These are phyloP conservation scores for Phytophthora tentaculata DNA, from an alignment of 352 stramenopile species.

Conservation along the genomic window DNA sequence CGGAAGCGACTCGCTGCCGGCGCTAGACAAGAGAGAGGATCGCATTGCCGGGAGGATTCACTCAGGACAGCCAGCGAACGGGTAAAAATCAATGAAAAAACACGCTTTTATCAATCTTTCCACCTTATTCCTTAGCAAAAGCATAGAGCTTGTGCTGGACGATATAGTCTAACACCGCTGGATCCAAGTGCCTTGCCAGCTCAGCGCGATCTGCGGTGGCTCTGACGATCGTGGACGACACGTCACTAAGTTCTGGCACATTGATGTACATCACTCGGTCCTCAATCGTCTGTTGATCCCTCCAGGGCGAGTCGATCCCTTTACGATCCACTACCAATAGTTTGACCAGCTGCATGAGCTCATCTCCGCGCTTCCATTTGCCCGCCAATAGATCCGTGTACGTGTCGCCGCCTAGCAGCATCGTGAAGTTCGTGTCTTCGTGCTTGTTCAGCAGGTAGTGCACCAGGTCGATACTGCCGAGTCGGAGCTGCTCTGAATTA, in stretches of 20 bases:
- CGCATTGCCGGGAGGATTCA: conserved; percentile 34
- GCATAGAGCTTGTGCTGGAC: conserved; percentile 73
- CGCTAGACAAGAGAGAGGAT: conserved; percentile 23
- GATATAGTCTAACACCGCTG: conserved; percentile 82
- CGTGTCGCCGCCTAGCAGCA: conserved; percentile 85
- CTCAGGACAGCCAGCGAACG: conserved; percentile 16
- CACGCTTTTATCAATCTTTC: conserved; percentile 16
- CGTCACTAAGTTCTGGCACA: conserved; percentile 66
- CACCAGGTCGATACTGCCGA: conserved; percentile 85
- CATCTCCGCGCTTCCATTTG: conserved; percentile 88
- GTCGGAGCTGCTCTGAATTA: conserved; percentile 36
- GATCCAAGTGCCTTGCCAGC: conserved; percentile 53
- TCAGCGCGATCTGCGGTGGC: conserved; percentile 38
- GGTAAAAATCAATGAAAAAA: conserved; percentile 17
- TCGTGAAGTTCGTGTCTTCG: conserved; percentile 64
- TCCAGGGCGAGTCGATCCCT: conserved; percentile 55
- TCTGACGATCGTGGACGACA: conserved; percentile 79
- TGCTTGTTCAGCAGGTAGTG: conserved; percentile 51
- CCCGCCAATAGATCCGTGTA: conserved; percentile 80
- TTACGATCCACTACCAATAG: conserved; percentile 78
- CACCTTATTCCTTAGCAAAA: conserved; percentile 46
- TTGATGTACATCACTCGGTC: conserved; percentile 55
- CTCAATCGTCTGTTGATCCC: conserved; percentile 10
- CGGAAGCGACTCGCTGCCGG: conserved; percentile 27
- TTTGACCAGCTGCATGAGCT: conserved; percentile 69